Evolutionary conservation across 345 rosid species (phyloP), one percentile per base, ranked within the genome.

Genomic region (Eucalyptus lansdowneana): DNA sequence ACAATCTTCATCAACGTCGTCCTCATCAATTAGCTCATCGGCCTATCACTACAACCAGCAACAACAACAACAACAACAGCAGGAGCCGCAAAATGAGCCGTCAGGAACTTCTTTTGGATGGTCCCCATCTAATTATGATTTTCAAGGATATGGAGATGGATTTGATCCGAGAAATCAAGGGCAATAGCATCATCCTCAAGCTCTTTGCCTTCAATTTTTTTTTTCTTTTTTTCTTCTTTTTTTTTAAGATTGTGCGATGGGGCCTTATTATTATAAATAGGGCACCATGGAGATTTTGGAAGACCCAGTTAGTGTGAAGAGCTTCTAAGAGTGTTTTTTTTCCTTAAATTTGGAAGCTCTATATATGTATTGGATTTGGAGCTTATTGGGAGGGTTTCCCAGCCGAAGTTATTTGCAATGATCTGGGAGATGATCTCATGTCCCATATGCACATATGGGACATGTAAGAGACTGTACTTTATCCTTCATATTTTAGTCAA

Each of bases 1-100:
- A 10, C 90, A 92, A 56, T 87, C 91, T 50, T 92, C 95, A 13
- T 87, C 95, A 17, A 89, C 90, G 29, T 93, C 91, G 9, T 89
- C 95, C 19, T 89, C 94, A 16, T 86, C 94, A 34, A 37, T 76
- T 76, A 76, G 83, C 83, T n/a, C 88, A 29, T 42, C 60, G 40
- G 27, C 91, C 29, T 62, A 87, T 53, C 80, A 90, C 31, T 89
- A 58, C 31, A 69, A 45, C 53, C 90, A 85, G 40, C 90, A 89
- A n/a, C 90, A 88, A 29, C 67, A 24, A 10, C 90, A 89, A 44
- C 90, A n/a, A n/a, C n/a, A n/a, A n/a, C n/a, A n/a, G n/a, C n/a
- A 31, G 49, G 86, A 86, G 56, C 92, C 86, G 3, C 89, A 89
- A 56, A 90, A 92, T 10, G 51, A 89, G 62, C 90, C 92, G 50